These are phyloP conservation scores for Lecanicillium sp. DNA, from an alignment of 2,329 filamentous ascomycete species.

Conservation along the genomic window DNA sequence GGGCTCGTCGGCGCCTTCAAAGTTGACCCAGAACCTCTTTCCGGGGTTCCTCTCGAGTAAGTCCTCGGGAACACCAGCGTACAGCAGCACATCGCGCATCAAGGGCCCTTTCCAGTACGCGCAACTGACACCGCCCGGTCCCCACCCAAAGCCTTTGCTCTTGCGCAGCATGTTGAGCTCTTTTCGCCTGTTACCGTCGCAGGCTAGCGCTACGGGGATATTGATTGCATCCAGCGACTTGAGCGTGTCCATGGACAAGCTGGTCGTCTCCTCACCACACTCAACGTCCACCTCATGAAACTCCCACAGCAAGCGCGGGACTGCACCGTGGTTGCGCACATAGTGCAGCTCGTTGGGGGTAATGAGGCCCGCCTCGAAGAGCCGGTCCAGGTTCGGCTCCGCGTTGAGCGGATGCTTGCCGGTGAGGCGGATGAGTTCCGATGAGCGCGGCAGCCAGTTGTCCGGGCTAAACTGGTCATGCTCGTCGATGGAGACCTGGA, in stretches of 20 bases:
- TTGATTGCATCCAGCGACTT: slow-evolving; percentile 36
- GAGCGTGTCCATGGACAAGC: slow-evolving; percentile 35
- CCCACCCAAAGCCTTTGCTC: slow-evolving; percentile 41
- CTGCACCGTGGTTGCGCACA: slow-evolving; percentile 45
- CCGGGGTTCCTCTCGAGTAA: neutral
- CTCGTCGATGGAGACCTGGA: slow-evolving; percentile 33
- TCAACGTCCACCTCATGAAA: slow-evolving; percentile 38
- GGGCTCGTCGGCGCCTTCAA: slow-evolving; percentile 39
- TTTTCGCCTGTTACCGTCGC: slow-evolving; percentile 42
- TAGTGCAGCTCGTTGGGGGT: slow-evolving; percentile 44
- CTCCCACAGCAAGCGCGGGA: slow-evolving; percentile 42
- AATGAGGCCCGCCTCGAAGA: slow-evolving; percentile 39
- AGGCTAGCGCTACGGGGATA: slow-evolving; percentile 38
- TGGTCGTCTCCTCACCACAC: slow-evolving; percentile 24
- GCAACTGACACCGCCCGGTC: slow-evolving; percentile 35
- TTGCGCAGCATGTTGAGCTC: slow-evolving; percentile 43
- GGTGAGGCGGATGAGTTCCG: slow-evolving; percentile 39
- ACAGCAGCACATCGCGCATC: slow-evolving; percentile 35
- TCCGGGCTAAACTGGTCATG: slow-evolving; percentile 43
- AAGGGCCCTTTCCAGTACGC: slow-evolving; percentile 43
- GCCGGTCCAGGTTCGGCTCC: slow-evolving; percentile 31
- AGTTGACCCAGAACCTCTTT: slow-evolving; percentile 33
- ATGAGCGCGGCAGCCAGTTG: slow-evolving; percentile 43
- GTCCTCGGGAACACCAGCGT: slow-evolving; percentile 26
- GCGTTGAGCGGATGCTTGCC: slow-evolving; percentile 47